These are phyloP conservation scores for Syncephalis plumigaleata DNA, from an alignment of 371 early-diverging fungal species.

Conservation along the genomic window DNA sequence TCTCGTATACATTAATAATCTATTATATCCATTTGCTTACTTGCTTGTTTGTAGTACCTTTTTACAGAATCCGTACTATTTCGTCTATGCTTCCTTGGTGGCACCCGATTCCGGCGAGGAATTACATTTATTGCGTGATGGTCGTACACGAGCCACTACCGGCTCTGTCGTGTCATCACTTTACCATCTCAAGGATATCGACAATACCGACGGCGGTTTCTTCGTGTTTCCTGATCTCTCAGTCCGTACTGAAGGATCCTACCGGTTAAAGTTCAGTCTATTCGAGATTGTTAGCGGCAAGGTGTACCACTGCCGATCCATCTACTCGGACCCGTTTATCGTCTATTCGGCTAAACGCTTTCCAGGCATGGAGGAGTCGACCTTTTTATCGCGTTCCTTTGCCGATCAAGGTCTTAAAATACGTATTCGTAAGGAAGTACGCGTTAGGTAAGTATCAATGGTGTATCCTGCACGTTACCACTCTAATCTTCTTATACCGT, in stretches of 20 bases:
- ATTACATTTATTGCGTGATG: slow-evolving; percentile 49
- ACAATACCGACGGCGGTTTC: slow-evolving; percentile 79
- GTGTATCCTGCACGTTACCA: neutral
- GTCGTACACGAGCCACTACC: slow-evolving; percentile 48
- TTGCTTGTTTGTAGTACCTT: slow-evolving; percentile 28
- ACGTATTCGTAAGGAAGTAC: slow-evolving; percentile 59
- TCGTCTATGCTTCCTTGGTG: slow-evolving; percentile 67
- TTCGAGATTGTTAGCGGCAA: slow-evolving; percentile 69
- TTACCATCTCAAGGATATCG: slow-evolving; percentile 70
- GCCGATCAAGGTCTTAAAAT: slow-evolving; percentile 92
- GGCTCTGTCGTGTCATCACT: slow-evolving; percentile 86
- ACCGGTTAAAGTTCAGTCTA: slow-evolving; percentile 72
- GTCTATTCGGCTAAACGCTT: slow-evolving; percentile 87
- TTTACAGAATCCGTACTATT: slow-evolving; percentile 72
- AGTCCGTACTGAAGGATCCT: slow-evolving; percentile 78
- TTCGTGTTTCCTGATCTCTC: slow-evolving; percentile 93
- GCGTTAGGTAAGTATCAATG: slow-evolving; percentile 3
- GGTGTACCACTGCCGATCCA: slow-evolving; percentile 64
- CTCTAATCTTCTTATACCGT: neutral
- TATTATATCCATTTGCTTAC: too few species aligned
- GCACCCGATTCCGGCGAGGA: slow-evolving; percentile 45
- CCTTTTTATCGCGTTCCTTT: slow-evolving; percentile 71
- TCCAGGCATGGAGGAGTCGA: slow-evolving; percentile 91
- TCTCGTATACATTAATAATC: too few species aligned
- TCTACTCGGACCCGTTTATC: slow-evolving; percentile 55